Base-by-base conservation (phyloP, 768 basidiomycete species). In the Hygrocybe punicea region DNA sequence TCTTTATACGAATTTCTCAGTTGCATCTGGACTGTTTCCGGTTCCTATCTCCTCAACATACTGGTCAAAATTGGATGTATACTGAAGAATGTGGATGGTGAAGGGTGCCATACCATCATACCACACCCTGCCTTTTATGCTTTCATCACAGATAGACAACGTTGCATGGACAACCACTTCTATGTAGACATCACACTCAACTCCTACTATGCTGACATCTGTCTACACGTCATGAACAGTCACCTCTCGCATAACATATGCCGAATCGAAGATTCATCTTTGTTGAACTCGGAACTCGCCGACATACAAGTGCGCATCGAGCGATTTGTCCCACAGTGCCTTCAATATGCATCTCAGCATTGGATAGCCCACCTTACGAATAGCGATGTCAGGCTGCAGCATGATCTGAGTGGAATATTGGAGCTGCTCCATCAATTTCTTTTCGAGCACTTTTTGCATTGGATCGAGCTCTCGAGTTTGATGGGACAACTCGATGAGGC, bases 401-500 rank as follows among this genome's bases (percentile, higher is more conserved):
- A 34, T n/a, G 49, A 51, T 6, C 14, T 29, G 9, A 49, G 13
- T 34, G 23, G 29, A 7, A 29, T 51, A 14, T 7, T 29, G 5
- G 49, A 29, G 34, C 49, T 33, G 24, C 49, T 52, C 29, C 51
- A 33, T 13, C n/a, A 21, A 9, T 40, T 52, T 21, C 51, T 53
- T 17, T 53, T 37, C 17, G 17, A 10, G 16, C 51, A 53, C 16
- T 23, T 53, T 10, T 24, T 53, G 35, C 51, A 53, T 23, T 37
- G 51, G 34, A 21, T 53, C 17, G 51, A 53, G 24, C 19, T 42
- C n/a, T n/a, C n/a, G n/a, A n/a, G n/a, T n/a, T n/a, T n/a, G n/a
- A n/a, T n/a, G n/a, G n/a, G n/a, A n/a, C n/a, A n/a, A n/a, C n/a
- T n/a, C n/a, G n/a, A n/a, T n/a, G n/a, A n/a, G n/a, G n/a, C n/a